Evolutionary conservation across 2,329 filamentous ascomycete genomes (phyloP), one percentile per base, ranked within the genome.

Genomic region (Penicillium sumatraense): DNA sequence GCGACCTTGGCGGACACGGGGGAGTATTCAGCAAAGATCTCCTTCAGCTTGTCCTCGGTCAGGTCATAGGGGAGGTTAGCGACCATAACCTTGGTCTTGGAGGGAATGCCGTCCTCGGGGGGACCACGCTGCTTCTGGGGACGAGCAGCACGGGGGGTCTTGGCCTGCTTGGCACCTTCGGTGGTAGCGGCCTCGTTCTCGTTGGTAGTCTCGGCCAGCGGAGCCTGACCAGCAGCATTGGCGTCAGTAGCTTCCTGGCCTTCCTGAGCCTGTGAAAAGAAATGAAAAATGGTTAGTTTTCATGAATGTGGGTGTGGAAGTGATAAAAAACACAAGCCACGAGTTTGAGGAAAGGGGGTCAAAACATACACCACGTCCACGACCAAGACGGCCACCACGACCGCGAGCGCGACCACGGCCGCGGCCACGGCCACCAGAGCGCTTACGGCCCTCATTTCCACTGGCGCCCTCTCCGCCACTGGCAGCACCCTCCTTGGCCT

Each of bases 31-130:
- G 86, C 84, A 81, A 99, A 99, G 72, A 99, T 90, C 78, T 99
- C 93, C 82, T 97, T 93, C 74, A 99, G 91, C 95, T 93, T 96
- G 72, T 98, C 93, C 83, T 99, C 95, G 70, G 89, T 93, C 77
- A 98, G 86, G 81, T 99, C 93, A 75, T 99, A 99, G 50, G 95
- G 95, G 61, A 99, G 87, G 84, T 99, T 99, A 73, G 95, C 95
- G 72, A 99, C 95, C 95, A 99, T 99, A 80, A 99, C 91, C 89
- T 99, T 99, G 79, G 90, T 98, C 89, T 97, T 97, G 79, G 93
- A 98, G 65, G 95, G 89, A 72, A 99, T 91, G 68, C 95, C 95
- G 75, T 99, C 93, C 78, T 96, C 93, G 58, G 95, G 95, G 64
- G 95, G 95, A 62, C 95, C 95, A 77, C 95, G 93, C 86, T 97